These are phyloP conservation scores for Mesembryanthemum crystallinum DNA, from an alignment of 148 eudicot species.

Conservation along the genomic window DNA sequence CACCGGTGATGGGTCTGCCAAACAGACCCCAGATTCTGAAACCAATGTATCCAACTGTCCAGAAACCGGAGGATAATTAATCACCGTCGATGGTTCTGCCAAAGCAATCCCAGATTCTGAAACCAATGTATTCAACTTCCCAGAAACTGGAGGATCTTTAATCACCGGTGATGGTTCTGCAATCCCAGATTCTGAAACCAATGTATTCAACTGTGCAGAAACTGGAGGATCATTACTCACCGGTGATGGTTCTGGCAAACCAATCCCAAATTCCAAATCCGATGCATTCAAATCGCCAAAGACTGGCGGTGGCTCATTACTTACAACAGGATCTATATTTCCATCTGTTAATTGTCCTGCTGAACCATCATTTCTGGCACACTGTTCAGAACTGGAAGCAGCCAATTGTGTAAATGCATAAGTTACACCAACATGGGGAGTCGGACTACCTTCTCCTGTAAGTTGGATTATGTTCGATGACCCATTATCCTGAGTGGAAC, in stretches of 20 bases:
- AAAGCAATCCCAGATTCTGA: not conserved
- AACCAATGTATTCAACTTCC: not conserved
- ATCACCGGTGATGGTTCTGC: too few relatives aligned
- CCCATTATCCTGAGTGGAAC: slow-evolving; percentile 9
- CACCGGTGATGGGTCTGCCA: too few relatives aligned
- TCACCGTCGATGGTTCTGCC: too few relatives aligned
- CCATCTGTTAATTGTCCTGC: not conserved
- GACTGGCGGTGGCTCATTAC: not conserved
- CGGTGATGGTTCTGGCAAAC: slow-evolving; percentile 2
- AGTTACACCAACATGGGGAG: not conserved
- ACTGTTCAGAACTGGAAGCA: not conserved
- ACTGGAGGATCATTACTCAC: too few relatives aligned
- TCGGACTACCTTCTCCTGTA: not conserved
- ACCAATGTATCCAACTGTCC: not conserved
- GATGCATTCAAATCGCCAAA: not conserved
- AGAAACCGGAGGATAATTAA: not conserved
- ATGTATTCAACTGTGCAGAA: not conserved
- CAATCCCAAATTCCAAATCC: not conserved
- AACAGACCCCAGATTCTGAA: not conserved
- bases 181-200: not conserved
- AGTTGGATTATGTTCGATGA: not conserved
- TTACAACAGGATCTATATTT: not conserved
- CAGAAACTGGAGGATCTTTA: not conserved
- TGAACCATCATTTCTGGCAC: not conserved
- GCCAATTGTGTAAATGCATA: not conserved